Base-by-base conservation (phyloP, 1,284 basidiomycete genomes). In the Sanghuangporus sanghuang region DNA sequence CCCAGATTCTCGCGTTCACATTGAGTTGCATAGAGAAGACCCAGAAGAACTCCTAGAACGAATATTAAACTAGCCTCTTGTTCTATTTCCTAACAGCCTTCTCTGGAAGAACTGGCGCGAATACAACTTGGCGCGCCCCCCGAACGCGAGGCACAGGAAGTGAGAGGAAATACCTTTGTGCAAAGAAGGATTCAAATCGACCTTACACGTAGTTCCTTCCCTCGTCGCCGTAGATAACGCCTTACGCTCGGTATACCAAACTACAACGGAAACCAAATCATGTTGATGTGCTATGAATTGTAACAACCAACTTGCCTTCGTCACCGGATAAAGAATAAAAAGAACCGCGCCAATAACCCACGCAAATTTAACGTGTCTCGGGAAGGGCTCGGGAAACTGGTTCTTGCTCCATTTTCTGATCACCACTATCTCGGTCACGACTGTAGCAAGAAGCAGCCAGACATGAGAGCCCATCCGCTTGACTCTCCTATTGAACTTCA, bases 381-480 rank as follows among this genome's bases (percentile, higher is more conserved):
- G 92, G 27, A 91, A 75, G 18, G 89, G 86, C 67, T 78, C 82
- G 32, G 79, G 73, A 69, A 87, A 93, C 72, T 85, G 82, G 5
- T 88, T 89, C 69, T 84, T 79, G 67, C 88, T 85, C 90, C 90
- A 93, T 77, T 93, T 91, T 66, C 78, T 74, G 63, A 92, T 90
- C 39, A 83, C 86, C 56, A 92, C 77, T 39, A 89, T 70, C 71
- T 93, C 92, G 18, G 92, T 93, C 63, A 85, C 71, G 64, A 93
- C 85, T 18, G 92, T 94, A 42, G 92, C 90, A 55, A 92, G 81
- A 62, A 93, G 78, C 46, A 93, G 76, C 90, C 91, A 93, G 46
- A 87, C 86, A 72, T 94, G 92, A 67, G 92, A 89, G 1, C 92
- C 92, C 92, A 94, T 93, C 61, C 92, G 81, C 66, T 87, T 86